Evolutionary conservation across 225 moss, liverwort and hornwort genomes (phyloP).

Genomic region (Polytrichum commune): DNA sequence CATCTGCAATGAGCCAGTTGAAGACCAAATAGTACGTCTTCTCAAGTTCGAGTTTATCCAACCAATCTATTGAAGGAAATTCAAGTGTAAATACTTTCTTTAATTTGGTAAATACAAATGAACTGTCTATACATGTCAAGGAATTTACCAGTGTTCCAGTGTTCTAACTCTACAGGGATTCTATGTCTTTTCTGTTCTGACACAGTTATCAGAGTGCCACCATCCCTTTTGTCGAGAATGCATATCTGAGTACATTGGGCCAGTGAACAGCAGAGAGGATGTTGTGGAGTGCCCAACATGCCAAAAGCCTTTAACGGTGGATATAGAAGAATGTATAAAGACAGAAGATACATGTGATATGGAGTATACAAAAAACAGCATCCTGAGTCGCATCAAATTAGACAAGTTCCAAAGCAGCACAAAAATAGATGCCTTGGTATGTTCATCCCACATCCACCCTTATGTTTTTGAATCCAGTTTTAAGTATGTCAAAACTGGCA

Average conservation of each 20-base stretch:
- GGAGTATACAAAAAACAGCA: constrained; percentile 38
- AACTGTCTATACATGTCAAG: no score
- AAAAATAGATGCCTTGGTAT: constrained; percentile 68
- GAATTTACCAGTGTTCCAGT: no score
- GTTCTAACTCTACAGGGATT: no score
- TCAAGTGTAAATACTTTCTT: no score
- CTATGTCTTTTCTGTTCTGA: background rate
- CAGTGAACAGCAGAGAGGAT: constrained; percentile 2
- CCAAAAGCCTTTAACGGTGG: constrained; percentile 47
- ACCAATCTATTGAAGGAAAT: no score
- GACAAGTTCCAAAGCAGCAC: constrained; percentile 54
- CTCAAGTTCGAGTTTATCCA: no score
- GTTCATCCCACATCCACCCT: no score
- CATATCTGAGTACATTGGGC: constrained; percentile 34
- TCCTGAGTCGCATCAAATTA: constrained; percentile 49
- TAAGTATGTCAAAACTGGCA: no score
- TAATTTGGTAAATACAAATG: no score
- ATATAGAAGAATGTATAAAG: constrained; percentile 26
- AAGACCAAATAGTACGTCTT: constrained; percentile 46
- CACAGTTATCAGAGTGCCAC: constrained; percentile 40
- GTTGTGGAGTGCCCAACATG: constrained; percentile 49
- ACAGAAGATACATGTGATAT: background rate
- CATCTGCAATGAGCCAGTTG: constrained; percentile 51
- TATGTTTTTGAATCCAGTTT: no score
- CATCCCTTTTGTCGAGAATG: constrained; percentile 54